phyloP scores from a whole-genome alignment of 169 alveolate genomes.

The Eimeria brunetti region DNA sequence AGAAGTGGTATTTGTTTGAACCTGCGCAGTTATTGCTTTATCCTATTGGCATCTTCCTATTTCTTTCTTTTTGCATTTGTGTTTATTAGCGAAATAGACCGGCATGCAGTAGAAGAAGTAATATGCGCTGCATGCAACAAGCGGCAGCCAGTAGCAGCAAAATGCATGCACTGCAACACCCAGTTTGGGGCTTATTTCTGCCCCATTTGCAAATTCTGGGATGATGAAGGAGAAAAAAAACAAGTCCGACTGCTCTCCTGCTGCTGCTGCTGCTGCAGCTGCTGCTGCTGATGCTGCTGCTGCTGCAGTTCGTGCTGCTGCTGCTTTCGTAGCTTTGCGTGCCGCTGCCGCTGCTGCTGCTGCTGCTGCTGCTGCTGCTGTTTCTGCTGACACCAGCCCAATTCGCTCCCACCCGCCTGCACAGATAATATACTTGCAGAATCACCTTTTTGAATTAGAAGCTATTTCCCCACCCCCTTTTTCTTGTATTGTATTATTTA shows the following conservation, averaged over 20 bases:
- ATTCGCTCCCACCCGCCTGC: no score
- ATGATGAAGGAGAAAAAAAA: conserved; percentile 84
- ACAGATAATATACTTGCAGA: no score
- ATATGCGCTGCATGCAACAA: conserved; percentile 79
- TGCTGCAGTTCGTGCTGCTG: background rate
- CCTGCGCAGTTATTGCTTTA: no score
- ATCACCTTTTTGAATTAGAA: no score
- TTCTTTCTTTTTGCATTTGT: background rate
- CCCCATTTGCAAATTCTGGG: conserved; percentile 84
- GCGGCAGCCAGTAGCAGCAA: conserved; percentile 76
- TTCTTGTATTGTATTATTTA: no score
- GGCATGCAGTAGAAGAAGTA: conserved; percentile 79
- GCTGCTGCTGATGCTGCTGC: conserved; percentile 12
- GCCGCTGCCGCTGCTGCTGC: background rate
- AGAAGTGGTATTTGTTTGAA: no score
- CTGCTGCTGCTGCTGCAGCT: background rate
- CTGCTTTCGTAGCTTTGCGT: background rate
- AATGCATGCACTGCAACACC: conserved; percentile 55
- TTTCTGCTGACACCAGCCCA: background rate
- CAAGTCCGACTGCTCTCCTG: conserved; percentile 28
- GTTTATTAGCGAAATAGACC: conserved; percentile 78
- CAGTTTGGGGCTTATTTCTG: conserved; percentile 82
- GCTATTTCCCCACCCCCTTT: no score
- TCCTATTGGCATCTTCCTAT: no score
- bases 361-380: background rate